Conservation (phyloP, 331 rosid genomes). For the Quercus lobata region DNA sequence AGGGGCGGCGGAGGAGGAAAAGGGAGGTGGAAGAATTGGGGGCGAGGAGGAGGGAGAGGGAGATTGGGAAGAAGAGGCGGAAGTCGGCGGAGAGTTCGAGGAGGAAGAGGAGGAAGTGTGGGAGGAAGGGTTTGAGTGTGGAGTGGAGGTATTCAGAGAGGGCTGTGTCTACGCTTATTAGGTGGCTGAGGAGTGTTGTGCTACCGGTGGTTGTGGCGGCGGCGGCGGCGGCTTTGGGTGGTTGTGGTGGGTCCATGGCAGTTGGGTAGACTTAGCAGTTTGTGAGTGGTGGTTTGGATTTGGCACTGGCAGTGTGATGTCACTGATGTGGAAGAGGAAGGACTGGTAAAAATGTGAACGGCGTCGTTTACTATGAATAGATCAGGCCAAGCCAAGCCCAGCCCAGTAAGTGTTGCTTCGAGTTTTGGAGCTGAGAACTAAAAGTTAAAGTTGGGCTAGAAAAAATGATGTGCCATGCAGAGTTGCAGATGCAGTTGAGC, state of each 20-base stretch:
- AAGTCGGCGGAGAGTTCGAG: conserved; percentile 61
- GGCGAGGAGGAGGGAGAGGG: conserved; percentile 39
- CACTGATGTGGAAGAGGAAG: no score
- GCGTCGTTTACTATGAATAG: neutral
- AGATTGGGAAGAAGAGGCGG: conserved; percentile 52
- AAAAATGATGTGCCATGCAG: no score
- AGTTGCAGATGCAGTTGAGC: no score
- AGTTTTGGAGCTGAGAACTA: no score
- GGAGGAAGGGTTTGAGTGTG: conserved; percentile 32
- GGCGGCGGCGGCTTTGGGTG: neutral
- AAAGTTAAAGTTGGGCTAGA: no score
- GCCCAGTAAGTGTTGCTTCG: no score
- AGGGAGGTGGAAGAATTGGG: conserved; percentile 4
- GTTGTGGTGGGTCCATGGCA: neutral
- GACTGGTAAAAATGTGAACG: neutral
- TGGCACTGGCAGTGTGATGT: no score
- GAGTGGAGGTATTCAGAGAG: conserved; percentile 43
- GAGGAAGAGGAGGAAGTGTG: conserved; percentile 35
- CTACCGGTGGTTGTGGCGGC: neutral
- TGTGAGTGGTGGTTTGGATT: no score
- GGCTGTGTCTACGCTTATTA: conserved; percentile 32
- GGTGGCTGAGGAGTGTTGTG: conserved; percentile 23
- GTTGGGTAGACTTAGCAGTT: no score
- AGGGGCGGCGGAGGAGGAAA: conserved; percentile 18
- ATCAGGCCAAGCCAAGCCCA: no score